These are phyloP conservation scores for Trametes pubescens DNA, from an alignment of 1,284 basidiomycete species.

Conservation along the genomic window DNA sequence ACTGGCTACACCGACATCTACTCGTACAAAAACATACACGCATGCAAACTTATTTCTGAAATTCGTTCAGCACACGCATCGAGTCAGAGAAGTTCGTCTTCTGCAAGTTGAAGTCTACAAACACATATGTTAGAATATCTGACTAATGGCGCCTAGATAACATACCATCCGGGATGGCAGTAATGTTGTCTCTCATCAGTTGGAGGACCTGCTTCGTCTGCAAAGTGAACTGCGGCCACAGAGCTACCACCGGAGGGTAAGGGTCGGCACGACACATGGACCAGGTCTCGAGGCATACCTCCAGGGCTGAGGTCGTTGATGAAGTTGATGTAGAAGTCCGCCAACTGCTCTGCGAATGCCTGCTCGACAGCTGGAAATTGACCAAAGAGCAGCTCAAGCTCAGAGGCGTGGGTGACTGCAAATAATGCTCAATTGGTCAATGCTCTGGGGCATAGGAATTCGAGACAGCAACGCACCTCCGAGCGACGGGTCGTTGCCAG, in stretches of 20 bases:
- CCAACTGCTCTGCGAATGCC: constrained; percentile 54
- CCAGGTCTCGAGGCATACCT: constrained; percentile 41
- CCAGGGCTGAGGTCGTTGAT: constrained; percentile 62
- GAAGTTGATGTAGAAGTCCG: constrained; percentile 63
- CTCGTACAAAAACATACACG: too few species aligned
- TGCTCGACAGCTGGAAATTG: constrained; percentile 53
- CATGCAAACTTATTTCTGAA: constrained; percentile 49
- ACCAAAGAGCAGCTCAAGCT: constrained; percentile 58
- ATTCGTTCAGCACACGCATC: constrained; percentile 50
- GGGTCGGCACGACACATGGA: background rate
- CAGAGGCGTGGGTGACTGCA: constrained; percentile 59
- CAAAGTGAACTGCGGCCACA: constrained; percentile 53
- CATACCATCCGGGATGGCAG: constrained; percentile 58
- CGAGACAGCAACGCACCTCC: constrained; percentile 46
- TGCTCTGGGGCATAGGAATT: background rate
- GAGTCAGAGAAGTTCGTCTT: constrained; percentile 55
- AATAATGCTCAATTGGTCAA: background rate
- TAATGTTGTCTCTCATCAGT: constrained; percentile 57
- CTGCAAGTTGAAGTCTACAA: constrained; percentile 51
- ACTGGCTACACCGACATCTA: too few species aligned
- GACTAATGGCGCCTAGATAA: background rate
- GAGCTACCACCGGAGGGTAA: constrained; percentile 39
- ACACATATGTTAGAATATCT: background rate
- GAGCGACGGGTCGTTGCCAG: constrained; percentile 50
- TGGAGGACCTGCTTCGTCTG: constrained; percentile 52